These are phyloP conservation scores for Eutrema yunnanense DNA, from an alignment of 345 rosid species.

Conservation along the genomic window DNA sequence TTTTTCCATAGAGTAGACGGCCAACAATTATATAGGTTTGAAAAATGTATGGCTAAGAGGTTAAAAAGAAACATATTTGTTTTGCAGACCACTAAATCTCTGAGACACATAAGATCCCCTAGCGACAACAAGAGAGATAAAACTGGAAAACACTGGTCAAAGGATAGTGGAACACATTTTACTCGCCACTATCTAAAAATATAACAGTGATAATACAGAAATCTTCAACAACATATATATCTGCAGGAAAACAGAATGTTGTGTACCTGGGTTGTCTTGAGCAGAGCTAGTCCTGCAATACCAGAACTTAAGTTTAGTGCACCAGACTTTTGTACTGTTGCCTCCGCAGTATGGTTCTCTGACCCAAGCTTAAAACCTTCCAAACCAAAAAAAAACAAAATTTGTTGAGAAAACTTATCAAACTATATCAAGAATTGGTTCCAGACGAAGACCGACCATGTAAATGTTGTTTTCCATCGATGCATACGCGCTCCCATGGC, in stretches of 20 bases:
- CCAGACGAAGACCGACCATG: slow-evolving; percentile 46
- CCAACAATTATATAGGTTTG: neutral
- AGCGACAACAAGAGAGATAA: neutral
- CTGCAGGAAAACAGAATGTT: neutral
- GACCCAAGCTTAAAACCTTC: slow-evolving; percentile 92
- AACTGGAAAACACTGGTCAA: neutral
- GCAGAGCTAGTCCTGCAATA: slow-evolving; percentile 62
- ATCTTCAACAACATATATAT: neutral
- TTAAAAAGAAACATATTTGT: neutral
- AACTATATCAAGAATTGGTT: neutral
- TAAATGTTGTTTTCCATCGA: slow-evolving; percentile 64
- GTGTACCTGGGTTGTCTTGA: slow-evolving; percentile 85
- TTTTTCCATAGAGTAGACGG: neutral
- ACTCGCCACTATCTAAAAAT: neutral
- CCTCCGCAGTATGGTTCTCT: slow-evolving; percentile 85
- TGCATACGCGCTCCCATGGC: slow-evolving; percentile 81
- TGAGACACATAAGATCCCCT: neutral
- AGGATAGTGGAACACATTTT: neutral
- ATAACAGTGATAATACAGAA: neutral
- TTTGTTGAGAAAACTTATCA: neutral
- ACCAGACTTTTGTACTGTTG: slow-evolving; percentile 59
- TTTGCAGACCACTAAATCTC: neutral
- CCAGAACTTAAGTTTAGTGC: slow-evolving; percentile 58
- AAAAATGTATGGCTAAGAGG: neutral
- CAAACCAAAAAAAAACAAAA: neutral